Percentiles rank a stretch among this genome's conserved stretches.
These are phyloP conservation scores for Schizosaccharomyces cryophilus DNA, from an alignment of 805 yeast genomes.

Conservation along the genomic window DNA sequence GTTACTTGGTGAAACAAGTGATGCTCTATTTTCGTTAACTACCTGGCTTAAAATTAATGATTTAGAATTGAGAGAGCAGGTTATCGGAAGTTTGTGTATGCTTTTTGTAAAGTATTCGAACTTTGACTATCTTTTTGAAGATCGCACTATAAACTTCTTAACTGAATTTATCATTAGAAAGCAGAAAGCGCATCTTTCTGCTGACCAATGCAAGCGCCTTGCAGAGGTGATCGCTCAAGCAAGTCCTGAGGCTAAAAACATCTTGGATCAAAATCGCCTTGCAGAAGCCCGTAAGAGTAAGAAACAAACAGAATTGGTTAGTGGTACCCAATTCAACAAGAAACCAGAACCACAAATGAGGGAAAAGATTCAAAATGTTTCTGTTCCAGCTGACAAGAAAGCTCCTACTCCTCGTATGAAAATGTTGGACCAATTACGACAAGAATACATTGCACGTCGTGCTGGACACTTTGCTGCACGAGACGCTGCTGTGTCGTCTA, in stretches of 20 bases:
- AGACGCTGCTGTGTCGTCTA: neutral
- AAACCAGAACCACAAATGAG: too few relatives aligned
- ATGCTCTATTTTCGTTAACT: neutral
- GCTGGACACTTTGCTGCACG: neutral
- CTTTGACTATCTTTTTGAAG: neutral
- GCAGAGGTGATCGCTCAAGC: neutral
- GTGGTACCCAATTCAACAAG: neutral
- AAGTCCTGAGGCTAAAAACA: neutral
- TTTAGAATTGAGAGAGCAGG: neutral
- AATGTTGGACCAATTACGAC: neutral
- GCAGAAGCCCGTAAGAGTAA: neutral
- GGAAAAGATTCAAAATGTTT: too few relatives aligned
- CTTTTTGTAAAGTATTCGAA: neutral
- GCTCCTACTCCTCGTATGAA: neutral
- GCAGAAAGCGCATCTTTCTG: neutral
- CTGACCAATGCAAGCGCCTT: neutral
- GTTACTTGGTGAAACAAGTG: neutral
- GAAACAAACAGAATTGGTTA: neutral
- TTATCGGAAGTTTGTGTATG: neutral
- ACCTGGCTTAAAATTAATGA: conserved; percentile 1
- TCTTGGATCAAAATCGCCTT: neutral
- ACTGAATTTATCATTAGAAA: neutral
- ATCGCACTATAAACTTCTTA: neutral
- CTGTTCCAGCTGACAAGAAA: too few relatives aligned
- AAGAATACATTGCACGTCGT: neutral